Conservation (phyloP, 768 basidiomycete genomes). For the Rickenella mellea region DNA sequence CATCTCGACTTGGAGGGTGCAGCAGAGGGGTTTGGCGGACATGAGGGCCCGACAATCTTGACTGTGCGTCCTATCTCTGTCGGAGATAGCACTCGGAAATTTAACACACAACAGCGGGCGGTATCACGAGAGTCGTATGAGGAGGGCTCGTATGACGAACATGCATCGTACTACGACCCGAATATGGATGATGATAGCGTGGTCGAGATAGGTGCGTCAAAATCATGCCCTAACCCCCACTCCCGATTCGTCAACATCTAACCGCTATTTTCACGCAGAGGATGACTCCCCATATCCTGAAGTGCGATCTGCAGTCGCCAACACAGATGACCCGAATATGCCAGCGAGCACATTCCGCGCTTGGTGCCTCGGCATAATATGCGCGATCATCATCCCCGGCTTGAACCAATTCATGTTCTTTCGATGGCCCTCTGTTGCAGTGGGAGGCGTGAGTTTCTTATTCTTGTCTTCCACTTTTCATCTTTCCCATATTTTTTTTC, state of each 20-base stretch:
- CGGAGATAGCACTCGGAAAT: neutral
- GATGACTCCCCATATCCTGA: constrained; percentile 68
- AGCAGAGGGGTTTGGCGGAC: neutral
- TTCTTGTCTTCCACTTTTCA: neutral
- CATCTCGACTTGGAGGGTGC: no score
- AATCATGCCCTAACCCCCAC: neutral
- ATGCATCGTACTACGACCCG: constrained; percentile 21
- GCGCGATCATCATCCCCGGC: constrained; percentile 8
- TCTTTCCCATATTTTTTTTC: neutral
- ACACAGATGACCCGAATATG: constrained; percentile 54
- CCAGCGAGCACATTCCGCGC: constrained; percentile 36
- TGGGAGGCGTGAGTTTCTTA: neutral
- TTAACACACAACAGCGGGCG: neutral
- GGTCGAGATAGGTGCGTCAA: neutral
- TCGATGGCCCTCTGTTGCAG: neutral
- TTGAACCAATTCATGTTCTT: constrained; percentile 13
- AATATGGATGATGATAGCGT: constrained; percentile 23
- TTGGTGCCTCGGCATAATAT: constrained; percentile 21
- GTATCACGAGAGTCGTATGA: neutral
- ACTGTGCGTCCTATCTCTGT: neutral
- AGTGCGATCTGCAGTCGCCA: constrained; percentile 51
- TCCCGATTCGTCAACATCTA: neutral
- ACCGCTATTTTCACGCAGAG: constrained; percentile 22
- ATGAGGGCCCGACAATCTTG: neutral
- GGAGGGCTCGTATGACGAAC: neutral